Percentiles rank a stretch among this genome's conserved stretches.
Evolutionary conservation across 495 filamentous ascomycete genomes (phyloP).

Genomic region (Podospora bellae-mahoneyi): DNA sequence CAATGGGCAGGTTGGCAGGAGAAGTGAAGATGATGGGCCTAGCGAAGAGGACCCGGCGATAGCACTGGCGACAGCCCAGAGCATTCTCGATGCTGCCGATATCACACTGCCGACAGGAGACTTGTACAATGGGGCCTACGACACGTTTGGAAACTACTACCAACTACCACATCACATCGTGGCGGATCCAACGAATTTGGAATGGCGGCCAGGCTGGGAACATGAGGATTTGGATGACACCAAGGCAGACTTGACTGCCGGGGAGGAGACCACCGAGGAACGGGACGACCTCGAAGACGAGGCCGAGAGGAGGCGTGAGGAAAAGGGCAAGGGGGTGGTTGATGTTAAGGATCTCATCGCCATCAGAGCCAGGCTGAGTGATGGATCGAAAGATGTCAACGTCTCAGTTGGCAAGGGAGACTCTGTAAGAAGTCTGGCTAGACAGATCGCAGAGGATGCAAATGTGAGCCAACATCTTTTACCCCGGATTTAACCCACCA

Average conservation of each 20-base stretch:
- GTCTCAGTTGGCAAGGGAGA: constrained; percentile 59
- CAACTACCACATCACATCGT: constrained; percentile 72
- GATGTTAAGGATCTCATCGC: constrained; percentile 52
- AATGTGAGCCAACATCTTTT: constrained; percentile 46
- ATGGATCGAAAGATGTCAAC: constrained; percentile 62
- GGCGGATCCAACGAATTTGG: constrained; percentile 68
- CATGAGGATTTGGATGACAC: constrained; percentile 41
- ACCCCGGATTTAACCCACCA: not conserved
- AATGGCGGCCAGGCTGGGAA: constrained; percentile 36
- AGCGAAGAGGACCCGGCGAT: constrained; percentile 19
- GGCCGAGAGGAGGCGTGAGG: constrained; percentile 58
- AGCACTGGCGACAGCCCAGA: constrained; percentile 69
- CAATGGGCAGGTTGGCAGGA: constrained; percentile 21
- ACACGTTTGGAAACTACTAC: constrained; percentile 73
- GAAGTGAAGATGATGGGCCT: constrained; percentile 26
- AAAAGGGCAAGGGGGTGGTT: constrained; percentile 58
- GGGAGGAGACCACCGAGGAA: constrained; percentile 41
- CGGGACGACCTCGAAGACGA: constrained; percentile 42
- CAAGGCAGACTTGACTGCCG: constrained; percentile 45
- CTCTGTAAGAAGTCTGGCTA: constrained; percentile 58
- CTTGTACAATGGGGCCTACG: constrained; percentile 71
- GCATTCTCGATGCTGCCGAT: constrained; percentile 69
- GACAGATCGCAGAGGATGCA: constrained; percentile 61
- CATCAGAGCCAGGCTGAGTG: constrained; percentile 67
- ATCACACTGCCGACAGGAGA: constrained; percentile 76